Evolutionary conservation across 306 rosid species (phyloP).

Genomic region (Trichosanthes cucumerina): DNA sequence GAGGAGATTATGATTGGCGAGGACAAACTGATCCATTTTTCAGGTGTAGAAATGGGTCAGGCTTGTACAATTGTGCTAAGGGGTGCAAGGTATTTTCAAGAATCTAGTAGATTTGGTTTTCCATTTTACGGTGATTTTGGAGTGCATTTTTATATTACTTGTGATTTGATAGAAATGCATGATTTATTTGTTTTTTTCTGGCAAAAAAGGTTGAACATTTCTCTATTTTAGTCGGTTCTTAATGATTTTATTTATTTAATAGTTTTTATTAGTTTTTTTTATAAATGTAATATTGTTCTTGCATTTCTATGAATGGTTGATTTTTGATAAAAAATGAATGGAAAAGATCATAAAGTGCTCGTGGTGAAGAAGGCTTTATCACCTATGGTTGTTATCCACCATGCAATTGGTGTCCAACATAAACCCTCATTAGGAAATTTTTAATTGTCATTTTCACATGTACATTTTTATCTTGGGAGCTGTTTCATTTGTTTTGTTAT

Average conservation of each 20-base stretch:
- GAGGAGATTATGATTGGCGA: constrained; percentile 97
- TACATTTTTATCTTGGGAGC: neutral
- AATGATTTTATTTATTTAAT: too few species aligned
- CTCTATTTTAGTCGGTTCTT: neutral
- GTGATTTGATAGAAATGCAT: neutral
- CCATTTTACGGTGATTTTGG: neutral
- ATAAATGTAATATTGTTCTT: neutral
- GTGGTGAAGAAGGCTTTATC: neutral
- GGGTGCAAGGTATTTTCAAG: constrained; percentile 65
- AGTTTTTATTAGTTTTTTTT: too few species aligned
- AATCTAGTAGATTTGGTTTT: neutral
- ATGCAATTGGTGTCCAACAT: neutral
- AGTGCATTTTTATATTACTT: neutral
- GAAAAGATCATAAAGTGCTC: neutral
- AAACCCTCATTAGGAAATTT: neutral
- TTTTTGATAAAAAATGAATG: neutral
- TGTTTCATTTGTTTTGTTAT: neutral
- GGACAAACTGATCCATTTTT: constrained; percentile 87
- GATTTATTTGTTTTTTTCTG: neutral
- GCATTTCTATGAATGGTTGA: neutral
- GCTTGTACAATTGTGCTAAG: constrained; percentile 89
- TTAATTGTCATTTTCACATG: neutral
- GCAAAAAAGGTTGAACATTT: neutral
- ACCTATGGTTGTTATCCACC: neutral
- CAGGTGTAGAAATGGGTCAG: constrained; percentile 95